Percentiles rank a stretch among this genome's conserved stretches.
Conservation (phyloP, 2,329 filamentous ascomycete species). For the Fusarium cicatricum region DNA sequence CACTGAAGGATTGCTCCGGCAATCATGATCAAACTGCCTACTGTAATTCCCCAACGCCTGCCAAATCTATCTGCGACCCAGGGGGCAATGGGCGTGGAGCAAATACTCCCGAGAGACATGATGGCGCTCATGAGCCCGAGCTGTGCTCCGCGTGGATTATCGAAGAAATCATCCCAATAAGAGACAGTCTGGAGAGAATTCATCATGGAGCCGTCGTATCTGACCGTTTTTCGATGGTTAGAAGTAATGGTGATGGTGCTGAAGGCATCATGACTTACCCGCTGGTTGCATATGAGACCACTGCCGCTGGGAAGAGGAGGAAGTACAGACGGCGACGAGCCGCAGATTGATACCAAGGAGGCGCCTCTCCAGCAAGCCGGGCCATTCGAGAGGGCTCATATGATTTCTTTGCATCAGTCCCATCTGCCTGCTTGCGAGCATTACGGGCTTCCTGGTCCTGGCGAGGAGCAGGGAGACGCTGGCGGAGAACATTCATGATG, state of each 20-base stretch:
- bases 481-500: slow-evolving; percentile 35
- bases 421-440: slow-evolving; percentile 29
- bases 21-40: slow-evolving; percentile 45
- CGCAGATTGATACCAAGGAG: slow-evolving; percentile 44
- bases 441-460: slow-evolving; percentile 33
- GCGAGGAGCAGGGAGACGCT: slow-evolving; percentile 39
- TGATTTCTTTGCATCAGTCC: neutral
- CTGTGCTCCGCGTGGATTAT: slow-evolving; percentile 44
- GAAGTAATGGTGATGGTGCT: neutral
- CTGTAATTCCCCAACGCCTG: slow-evolving; percentile 43
- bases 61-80: slow-evolving; percentile 45
- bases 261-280: slow-evolving; percentile 36
- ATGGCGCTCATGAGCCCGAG: slow-evolving; percentile 51
- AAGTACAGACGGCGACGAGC: slow-evolving; percentile 44
- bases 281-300: slow-evolving; percentile 52
- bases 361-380: slow-evolving; percentile 39
- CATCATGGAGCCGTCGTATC: slow-evolving; percentile 59
- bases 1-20: slow-evolving; percentile 45
- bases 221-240: neutral
- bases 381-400: slow-evolving; percentile 43
- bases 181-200: slow-evolving; percentile 56
- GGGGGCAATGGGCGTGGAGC: slow-evolving; percentile 43
- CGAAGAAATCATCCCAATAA: slow-evolving; percentile 53
- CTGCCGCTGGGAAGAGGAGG: slow-evolving; percentile 46
- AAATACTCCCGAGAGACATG: slow-evolving; percentile 58